Evolutionary conservation across 805 yeast species (phyloP).

Genomic region (Pichia phayaonensis): DNA sequence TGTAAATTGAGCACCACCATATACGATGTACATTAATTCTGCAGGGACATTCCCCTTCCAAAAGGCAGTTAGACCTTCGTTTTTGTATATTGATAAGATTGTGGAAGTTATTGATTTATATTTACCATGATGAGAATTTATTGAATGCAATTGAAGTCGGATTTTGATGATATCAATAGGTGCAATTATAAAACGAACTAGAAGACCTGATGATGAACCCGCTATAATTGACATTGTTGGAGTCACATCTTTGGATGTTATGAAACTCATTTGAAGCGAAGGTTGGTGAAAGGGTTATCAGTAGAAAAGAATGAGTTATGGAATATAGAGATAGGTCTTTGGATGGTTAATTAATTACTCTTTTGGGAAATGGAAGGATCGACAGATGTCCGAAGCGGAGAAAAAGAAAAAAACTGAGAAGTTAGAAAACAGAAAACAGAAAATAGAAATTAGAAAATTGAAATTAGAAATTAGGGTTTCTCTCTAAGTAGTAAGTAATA

Average conservation of each 20-base stretch:
- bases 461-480: background rate
- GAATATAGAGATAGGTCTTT: too few relatives aligned
- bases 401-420: too few relatives aligned
- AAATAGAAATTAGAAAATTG: too few relatives aligned
- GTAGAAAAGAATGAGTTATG: too few relatives aligned
- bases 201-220: conserved; percentile 64
- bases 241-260: conserved; percentile 1
- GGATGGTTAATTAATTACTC: background rate
- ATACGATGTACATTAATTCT: conserved; percentile 70
- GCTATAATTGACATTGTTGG: conserved; percentile 45
- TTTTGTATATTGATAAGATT: conserved; percentile 35
- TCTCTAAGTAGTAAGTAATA: too few relatives aligned
- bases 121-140: conserved; percentile 11
- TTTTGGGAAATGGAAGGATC: background rate
- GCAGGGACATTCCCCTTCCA: conserved; percentile 98
- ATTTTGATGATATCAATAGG: conserved; percentile 78
- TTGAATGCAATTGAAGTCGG: conserved; percentile 54
- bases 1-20: conserved; percentile 82
- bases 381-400: background rate
- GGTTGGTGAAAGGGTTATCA: background rate
- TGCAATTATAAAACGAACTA: conserved; percentile 47
- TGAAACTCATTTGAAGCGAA: background rate
- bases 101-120: conserved; percentile 33
- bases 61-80: conserved; percentile 59
- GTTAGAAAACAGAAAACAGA: too few relatives aligned